These are phyloP conservation scores for Toxicodendron radicans DNA, from an alignment of 345 rosid genomes.

Conservation along the genomic window DNA sequence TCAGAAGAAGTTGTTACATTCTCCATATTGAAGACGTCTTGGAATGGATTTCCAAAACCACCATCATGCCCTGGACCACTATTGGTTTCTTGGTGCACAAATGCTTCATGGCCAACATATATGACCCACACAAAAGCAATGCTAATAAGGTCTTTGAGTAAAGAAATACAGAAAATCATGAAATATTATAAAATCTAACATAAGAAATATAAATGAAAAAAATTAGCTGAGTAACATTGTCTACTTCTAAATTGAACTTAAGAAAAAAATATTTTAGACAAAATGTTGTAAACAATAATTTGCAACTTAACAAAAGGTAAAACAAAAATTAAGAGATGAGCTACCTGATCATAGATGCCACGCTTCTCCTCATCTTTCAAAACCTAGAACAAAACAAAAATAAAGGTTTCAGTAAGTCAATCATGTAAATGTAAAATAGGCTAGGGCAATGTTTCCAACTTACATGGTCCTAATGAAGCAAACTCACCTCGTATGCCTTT, in stretches of 20 bases:
- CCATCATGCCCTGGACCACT: slow-evolving; percentile 56
- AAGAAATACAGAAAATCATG: background rate
- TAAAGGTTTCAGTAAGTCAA: slow-evolving; percentile 8
- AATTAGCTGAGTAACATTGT: background rate
- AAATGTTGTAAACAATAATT: too few relatives aligned
- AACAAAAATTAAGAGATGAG: background rate
- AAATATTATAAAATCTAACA: background rate
- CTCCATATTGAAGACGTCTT: slow-evolving; percentile 49
- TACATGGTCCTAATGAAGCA: background rate
- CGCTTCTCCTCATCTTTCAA: slow-evolving; percentile 94
- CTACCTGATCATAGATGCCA: slow-evolving; percentile 85
- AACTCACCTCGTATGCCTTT: slow-evolving; percentile 88
- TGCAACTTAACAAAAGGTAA: background rate
- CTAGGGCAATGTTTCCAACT: slow-evolving; percentile 4
- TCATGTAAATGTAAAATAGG: background rate
- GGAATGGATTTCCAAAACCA: slow-evolving; percentile 77
- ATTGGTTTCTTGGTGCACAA: slow-evolving; percentile 65
- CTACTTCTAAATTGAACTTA: background rate
- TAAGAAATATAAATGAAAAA: background rate
- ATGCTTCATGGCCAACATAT: slow-evolving; percentile 96
- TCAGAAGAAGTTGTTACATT: slow-evolving; percentile 45
- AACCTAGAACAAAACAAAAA: slow-evolving; percentile 48
- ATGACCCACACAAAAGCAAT: slow-evolving; percentile 20
- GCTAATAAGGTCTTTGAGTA: slow-evolving; percentile 5
- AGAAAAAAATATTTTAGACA: background rate